phyloP scores from a whole-genome alignment of 768 basidiomycete genomes.

The Pisolithus tinctorius region DNA sequence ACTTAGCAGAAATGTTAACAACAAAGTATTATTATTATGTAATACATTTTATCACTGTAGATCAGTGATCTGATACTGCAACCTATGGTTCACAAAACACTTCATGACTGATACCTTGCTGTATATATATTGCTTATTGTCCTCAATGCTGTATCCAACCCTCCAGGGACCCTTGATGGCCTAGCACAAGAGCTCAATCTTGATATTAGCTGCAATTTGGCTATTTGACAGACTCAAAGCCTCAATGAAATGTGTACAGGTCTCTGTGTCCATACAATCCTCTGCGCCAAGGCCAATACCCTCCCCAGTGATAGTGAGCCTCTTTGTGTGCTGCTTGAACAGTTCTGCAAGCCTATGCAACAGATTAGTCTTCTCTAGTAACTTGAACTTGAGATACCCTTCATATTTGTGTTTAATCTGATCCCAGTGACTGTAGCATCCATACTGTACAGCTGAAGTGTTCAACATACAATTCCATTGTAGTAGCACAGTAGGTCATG shows the following conservation, averaged over 20 bases:
- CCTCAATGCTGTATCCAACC: background rate
- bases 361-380: too few species aligned
- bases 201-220: background rate
- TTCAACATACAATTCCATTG: too few species aligned
- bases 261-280: background rate
- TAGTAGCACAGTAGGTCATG: too few species aligned
- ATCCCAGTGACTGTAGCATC: too few species aligned
- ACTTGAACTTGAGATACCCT: too few species aligned
- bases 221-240: background rate
- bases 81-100: background rate
- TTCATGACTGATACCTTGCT: background rate
- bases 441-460: too few species aligned
- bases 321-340: slow-evolving; percentile 11
- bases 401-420: too few species aligned
- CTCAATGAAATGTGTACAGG: background rate
- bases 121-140: background rate
- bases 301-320: background rate
- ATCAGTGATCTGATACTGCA: background rate
- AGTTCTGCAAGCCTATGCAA: slow-evolving; percentile 13
- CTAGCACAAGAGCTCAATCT: background rate
- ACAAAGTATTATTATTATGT: background rate
- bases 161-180: background rate
- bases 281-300: background rate
- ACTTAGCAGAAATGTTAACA: too few species aligned
- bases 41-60: background rate